Base-by-base conservation (phyloP, 345 rosid species). In the Brassica carinata region DNA sequence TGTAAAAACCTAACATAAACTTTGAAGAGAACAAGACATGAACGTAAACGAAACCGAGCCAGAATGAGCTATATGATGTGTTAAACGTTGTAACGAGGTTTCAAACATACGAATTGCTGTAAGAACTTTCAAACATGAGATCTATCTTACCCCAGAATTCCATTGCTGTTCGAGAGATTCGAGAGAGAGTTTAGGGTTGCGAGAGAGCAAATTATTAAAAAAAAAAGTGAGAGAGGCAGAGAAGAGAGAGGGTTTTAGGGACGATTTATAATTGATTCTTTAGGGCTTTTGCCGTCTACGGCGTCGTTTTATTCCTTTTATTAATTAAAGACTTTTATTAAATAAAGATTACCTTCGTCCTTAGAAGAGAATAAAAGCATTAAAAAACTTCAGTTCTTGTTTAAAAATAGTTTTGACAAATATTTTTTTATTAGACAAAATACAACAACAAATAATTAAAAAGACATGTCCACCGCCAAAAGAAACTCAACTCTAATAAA, bases 81-180 rank as follows among this genome's bases (percentile, higher is more conserved):
- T 48, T 13, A 13, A 48, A 13, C 15, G 15, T 1, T 48, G 55
- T 48, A 48, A 48, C 55, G 15, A 48, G 55, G 15, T 13, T 48
- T 48, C 17, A 13, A 48, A 14, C 6, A 13, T 13, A 48, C 4
- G 55, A 48, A 4, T 11, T 45, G 53, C n/a, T 23, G 26, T 31
- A 31, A 31, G 34, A 31, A 5, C 34, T 31, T 31, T 31, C 34
- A 31, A 31, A 31, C 34, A 31, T 36, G 26, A 11, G 67, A 69
- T 14, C 64, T 5, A 23, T 71, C 73, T 29, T 85, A 89, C 90
- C 90, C 92, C 92, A 87, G 61, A 89, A 89, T 76, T 87, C 89
- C 92, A 89, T 89, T 19, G 74, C 17, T 53, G 65, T 74, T 3
- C 43, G 1, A 34, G 19, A 15, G 43, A 36, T 36, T 36, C 43